phyloP scores from a whole-genome alignment of 306 rosid genomes.

The Fragaria iinumae region DNA sequence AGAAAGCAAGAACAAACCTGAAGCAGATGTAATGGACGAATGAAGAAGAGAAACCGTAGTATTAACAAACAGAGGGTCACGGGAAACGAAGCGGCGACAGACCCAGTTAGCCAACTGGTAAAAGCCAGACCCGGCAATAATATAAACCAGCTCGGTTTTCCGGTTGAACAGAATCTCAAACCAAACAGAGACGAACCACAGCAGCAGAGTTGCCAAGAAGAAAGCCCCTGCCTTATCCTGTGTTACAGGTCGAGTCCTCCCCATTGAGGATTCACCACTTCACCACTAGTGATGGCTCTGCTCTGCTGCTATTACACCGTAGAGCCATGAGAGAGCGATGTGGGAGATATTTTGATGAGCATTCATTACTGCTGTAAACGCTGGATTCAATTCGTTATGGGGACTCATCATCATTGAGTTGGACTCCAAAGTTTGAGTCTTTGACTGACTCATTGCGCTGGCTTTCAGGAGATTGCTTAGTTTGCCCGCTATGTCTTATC shows the following conservation, averaged over 20 bases:
- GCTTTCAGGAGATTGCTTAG: neutral
- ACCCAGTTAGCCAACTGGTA: conserved; percentile 59
- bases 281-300: neutral
- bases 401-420: neutral
- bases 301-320: neutral
- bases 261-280: conserved; percentile 24
- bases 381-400: neutral
- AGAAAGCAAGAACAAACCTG: conserved; percentile 46
- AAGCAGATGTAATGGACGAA: conserved; percentile 61
- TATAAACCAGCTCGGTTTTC: conserved; percentile 45
- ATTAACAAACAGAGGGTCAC: conserved; percentile 71
- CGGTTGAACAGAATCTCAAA: conserved; percentile 49
- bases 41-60: conserved; percentile 91
- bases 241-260: conserved; percentile 13
- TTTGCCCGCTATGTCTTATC: neutral
- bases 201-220: conserved; percentile 57
- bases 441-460: neutral
- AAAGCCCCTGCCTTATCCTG: conserved; percentile 40
- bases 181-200: conserved; percentile 55
- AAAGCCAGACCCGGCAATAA: conserved; percentile 60
- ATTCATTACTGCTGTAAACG: neutral
- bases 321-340: neutral
- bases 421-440: neutral
- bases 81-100: conserved; percentile 43
- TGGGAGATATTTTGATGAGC: neutral